These are phyloP conservation scores for Fusarium clavum DNA, from an alignment of 2,329 filamentous ascomycete genomes.

Conservation along the genomic window DNA sequence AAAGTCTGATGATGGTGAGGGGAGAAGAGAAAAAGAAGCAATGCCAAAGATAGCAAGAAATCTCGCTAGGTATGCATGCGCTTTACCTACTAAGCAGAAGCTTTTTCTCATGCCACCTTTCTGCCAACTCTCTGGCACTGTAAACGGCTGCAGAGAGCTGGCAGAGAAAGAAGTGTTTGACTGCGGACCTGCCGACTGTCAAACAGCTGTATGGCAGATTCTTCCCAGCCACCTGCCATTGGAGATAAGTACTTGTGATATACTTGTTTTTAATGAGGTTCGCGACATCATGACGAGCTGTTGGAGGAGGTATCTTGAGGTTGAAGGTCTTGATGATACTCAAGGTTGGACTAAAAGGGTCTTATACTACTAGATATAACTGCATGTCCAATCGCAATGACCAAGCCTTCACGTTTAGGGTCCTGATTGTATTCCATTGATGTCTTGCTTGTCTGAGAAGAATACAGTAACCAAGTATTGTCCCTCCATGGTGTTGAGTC, in stretches of 20 bases:
- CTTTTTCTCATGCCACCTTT: background rate
- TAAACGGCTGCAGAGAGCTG: background rate
- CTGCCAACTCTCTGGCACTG: background rate
- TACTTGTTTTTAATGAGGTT: background rate
- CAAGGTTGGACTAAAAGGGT: background rate
- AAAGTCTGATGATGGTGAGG: constrained; percentile 22
- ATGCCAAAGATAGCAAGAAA: background rate
- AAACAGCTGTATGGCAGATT: background rate
- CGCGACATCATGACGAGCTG: background rate
- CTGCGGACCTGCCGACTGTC: background rate
- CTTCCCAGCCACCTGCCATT: background rate
- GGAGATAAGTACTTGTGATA: background rate
- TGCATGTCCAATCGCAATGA: background rate
- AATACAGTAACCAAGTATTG: background rate
- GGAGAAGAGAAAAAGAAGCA: background rate
- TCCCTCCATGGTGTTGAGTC: constrained; percentile 7
- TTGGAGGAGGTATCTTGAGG: constrained; percentile 8
- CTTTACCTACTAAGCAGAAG: background rate
- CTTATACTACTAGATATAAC: constrained; percentile 6
- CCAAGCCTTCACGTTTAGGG: background rate
- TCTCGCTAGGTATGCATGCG: background rate
- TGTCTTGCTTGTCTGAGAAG: background rate
- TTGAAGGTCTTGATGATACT: constrained; percentile 7
- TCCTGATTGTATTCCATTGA: background rate
- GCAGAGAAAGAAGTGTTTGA: background rate